Conservation (phyloP, 2,329 filamentous ascomycete genomes). For the Alternaria novae-zelandiae region DNA sequence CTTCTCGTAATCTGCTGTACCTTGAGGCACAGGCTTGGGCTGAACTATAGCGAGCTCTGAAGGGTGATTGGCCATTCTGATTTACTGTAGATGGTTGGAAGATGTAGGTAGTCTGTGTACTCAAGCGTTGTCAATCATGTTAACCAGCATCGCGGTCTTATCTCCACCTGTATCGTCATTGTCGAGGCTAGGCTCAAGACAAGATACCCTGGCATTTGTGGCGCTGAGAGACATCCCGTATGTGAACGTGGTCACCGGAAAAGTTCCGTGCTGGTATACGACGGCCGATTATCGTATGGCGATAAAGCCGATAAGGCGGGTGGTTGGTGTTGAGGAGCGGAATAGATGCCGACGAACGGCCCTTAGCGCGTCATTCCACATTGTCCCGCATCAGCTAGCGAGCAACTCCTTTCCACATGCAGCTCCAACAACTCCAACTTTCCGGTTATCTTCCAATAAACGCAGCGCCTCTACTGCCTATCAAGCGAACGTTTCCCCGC, state of each 20-base stretch:
- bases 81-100: not conserved
- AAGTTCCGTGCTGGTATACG: not conserved
- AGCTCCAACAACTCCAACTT: not conserved
- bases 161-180: not conserved
- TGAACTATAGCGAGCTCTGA: conserved; percentile 14
- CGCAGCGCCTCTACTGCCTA: not conserved
- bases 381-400: conserved; percentile 1
- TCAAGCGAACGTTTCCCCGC: not conserved
- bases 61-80: conserved; percentile 4
- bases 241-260: not conserved
- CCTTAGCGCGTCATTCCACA: not conserved
- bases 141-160: not conserved
- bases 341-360: not conserved
- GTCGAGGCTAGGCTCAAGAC: not conserved
- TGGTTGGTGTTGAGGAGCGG: conserved; percentile 7
- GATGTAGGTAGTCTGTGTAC: not conserved
- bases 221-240: not conserved
- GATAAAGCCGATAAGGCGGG: conserved; percentile 1
- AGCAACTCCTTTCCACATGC: not conserved
- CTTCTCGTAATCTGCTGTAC: conserved; percentile 25
- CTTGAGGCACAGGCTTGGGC: conserved; percentile 19
- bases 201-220: not conserved
- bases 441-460: conserved; percentile 2
- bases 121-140: not conserved
- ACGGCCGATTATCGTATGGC: not conserved